phyloP scores from a whole-genome alignment of 257 asterid species.

The Forsythia suspensa region DNA sequence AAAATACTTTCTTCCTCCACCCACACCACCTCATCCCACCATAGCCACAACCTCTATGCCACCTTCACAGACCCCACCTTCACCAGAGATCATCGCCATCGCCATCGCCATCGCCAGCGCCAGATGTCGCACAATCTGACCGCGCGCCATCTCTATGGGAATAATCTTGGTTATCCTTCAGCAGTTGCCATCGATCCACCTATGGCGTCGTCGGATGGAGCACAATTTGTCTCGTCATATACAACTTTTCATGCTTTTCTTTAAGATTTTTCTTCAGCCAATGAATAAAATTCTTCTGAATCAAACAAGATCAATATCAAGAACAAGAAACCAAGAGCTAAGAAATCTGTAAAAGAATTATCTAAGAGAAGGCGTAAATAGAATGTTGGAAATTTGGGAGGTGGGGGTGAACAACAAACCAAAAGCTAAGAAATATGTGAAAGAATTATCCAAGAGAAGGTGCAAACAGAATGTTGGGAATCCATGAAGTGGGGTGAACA shows the following conservation, averaged over 20 bases:
- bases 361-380: background rate
- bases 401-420: background rate
- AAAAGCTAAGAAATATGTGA: background rate
- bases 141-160: conserved; percentile 5
- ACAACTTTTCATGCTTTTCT: background rate
- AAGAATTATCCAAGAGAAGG: background rate
- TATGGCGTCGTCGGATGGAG: conserved; percentile 21
- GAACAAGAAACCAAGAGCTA: background rate
- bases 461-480: background rate
- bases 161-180: conserved; percentile 7
- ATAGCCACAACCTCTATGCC: too few species aligned
- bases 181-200: conserved; percentile 26
- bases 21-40: too few species aligned
- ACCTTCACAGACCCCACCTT: too few species aligned
- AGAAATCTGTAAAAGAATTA: background rate
- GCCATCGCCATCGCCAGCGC: too few species aligned
- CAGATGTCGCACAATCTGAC: too few species aligned
- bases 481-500: background rate
- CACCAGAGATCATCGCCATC: too few species aligned
- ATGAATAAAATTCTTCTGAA: background rate
- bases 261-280: background rate
- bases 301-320: background rate
- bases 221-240: conserved; percentile 38
- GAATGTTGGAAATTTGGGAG: background rate
- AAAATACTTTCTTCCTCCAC: too few species aligned